Percentiles rank a stretch among this genome's conserved stretches.
Conservation (phyloP, 768 basidiomycete species). For the Mycena chlorophos region DNA sequence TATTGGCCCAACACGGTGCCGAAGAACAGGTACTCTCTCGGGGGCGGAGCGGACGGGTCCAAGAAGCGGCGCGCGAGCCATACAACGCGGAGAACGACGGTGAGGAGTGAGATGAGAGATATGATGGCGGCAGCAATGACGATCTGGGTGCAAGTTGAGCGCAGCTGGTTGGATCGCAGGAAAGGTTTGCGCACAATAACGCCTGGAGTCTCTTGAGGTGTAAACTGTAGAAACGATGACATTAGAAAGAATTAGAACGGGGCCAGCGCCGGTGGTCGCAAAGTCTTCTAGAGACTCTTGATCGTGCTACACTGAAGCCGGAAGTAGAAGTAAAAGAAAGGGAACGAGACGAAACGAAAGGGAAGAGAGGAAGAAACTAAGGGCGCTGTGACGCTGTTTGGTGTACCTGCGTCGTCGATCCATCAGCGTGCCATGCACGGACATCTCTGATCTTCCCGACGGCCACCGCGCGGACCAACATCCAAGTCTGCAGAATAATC, state of each 20-base stretch:
- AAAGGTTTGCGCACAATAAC: conserved; percentile 35
- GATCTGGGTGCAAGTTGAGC: conserved; percentile 31
- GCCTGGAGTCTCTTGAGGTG: conserved; percentile 34
- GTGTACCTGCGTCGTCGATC: too few species aligned
- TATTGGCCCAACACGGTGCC: conserved; percentile 72
- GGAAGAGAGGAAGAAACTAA: conserved; percentile 7
- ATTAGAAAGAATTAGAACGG: conserved; percentile 18
- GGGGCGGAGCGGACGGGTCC: conserved; percentile 23
- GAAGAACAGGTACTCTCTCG: conserved; percentile 62
- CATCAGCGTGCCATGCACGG: too few species aligned
- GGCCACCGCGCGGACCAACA: too few species aligned
- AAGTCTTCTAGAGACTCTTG: conserved; percentile 25
- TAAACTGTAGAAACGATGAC: conserved; percentile 32
- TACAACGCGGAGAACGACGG: conserved; percentile 47
- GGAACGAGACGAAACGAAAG: too few species aligned
- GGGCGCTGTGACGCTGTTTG: too few species aligned
- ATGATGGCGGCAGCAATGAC: conserved; percentile 55
- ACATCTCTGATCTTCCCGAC: too few species aligned
- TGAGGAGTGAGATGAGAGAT: conserved; percentile 53
- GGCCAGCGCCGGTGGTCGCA: conserved; percentile 22
- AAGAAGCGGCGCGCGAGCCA: conserved; percentile 44
- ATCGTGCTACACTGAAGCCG: too few species aligned
- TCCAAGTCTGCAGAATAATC: too few species aligned
- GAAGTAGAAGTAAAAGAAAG: too few species aligned
- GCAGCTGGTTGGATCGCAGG: background rate